Percentiles rank a stretch among this genome's conserved stretches.
Conservation (phyloP, 108 stramenopile species). For the Asterionellopsis glacialis region DNA sequence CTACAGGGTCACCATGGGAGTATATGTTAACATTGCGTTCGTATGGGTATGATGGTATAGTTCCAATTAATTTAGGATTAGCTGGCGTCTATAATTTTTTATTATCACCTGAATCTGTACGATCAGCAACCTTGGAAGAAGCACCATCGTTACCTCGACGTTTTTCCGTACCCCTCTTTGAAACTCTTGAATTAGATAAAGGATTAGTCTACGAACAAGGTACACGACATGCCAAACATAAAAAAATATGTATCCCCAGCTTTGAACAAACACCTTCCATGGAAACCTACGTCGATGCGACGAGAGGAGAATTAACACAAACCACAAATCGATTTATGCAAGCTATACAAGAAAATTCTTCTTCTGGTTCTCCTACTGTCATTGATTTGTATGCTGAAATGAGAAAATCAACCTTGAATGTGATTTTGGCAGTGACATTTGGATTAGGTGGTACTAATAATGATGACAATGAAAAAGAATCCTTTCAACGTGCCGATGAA, state of each 20-base stretch:
- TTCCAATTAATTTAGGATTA: constrained; percentile 6
- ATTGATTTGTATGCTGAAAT: constrained; percentile 23
- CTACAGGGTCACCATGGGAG: constrained; percentile 18
- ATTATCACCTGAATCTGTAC: constrained; percentile 14
- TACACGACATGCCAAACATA: constrained; percentile 3
- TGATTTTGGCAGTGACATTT: constrained; percentile 13
- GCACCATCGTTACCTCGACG: constrained; percentile 7
- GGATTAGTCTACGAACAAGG: constrained; percentile 24
- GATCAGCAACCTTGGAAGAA: constrained; percentile 7
- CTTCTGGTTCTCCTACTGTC: no score
- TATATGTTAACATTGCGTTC: constrained; percentile 8
- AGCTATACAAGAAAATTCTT: neutral
- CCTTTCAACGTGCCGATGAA: constrained; percentile 13
- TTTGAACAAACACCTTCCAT: constrained; percentile 11
- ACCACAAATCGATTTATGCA: neutral
- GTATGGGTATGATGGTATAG: constrained; percentile 3
- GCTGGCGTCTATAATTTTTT: constrained; percentile 13
- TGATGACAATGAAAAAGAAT: neutral
- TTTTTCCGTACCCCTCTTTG: constrained; percentile 17
- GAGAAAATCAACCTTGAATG: constrained; percentile 11
- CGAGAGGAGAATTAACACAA: neutral
- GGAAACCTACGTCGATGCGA: constrained; percentile 12
- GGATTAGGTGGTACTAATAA: constrained; percentile 3
- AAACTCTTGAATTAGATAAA: constrained; percentile 10
- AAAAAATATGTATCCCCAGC: constrained; percentile 9